A percentile compares a stretch with the other conserved stretches of the same genome.
Conservation (phyloP, 441 rosid species). For the Brassica hybrid region DNA sequence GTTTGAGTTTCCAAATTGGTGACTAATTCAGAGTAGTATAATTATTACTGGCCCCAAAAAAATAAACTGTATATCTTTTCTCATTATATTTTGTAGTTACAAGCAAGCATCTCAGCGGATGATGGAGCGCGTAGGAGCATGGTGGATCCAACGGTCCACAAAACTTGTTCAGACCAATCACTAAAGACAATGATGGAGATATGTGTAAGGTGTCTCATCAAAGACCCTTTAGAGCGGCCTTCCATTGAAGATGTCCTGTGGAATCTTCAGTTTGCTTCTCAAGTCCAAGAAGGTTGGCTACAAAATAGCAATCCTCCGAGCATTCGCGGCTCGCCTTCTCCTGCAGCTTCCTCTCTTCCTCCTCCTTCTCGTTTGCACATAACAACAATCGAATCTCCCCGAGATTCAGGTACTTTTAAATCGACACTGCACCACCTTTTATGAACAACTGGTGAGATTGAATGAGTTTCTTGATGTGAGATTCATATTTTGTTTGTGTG, state of each 20-base stretch:
- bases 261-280: constrained; percentile 97
- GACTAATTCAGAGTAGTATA: background rate
- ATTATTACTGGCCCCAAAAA: background rate
- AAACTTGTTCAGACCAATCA: constrained; percentile 74
- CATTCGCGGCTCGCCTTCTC: constrained; percentile 41
- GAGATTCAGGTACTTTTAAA: constrained; percentile 36
- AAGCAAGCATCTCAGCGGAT: constrained; percentile 53
- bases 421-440: background rate
- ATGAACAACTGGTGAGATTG: constrained; percentile 11
- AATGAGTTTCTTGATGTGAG: constrained; percentile 25
- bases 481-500: constrained; percentile 20
- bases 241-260: constrained; percentile 91
- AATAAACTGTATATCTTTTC: background rate
- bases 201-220: constrained; percentile 70
- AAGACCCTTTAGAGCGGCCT: constrained; percentile 68
- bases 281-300: constrained; percentile 63
- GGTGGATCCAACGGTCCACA: constrained; percentile 66
- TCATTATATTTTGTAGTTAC: constrained; percentile 53
- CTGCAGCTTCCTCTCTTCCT: constrained; percentile 32
- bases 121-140: constrained; percentile 61
- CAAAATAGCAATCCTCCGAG: constrained; percentile 42
- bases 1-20: background rate
- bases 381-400: constrained; percentile 41
- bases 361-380: constrained; percentile 41
- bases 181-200: constrained; percentile 83